Conservation (phyloP, 2,329 filamentous ascomycete genomes). For the Arthroderma sp. region DNA sequence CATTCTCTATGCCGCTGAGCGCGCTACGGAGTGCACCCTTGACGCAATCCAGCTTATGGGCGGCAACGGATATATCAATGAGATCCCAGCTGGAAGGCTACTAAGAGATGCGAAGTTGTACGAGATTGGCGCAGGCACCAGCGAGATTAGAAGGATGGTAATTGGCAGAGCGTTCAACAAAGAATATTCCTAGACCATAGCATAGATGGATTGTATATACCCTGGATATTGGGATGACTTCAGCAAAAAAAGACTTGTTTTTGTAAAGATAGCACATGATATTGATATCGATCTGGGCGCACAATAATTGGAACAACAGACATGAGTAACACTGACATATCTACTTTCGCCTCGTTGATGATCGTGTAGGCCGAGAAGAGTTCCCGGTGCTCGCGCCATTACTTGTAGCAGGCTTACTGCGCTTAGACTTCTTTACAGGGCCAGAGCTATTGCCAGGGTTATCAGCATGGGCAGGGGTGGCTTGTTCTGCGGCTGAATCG, state of each 20-base stretch:
- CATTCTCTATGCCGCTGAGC: constrained; percentile 84
- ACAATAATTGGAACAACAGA: not conserved
- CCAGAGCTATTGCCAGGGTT: not conserved
- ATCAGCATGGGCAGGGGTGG: not conserved
- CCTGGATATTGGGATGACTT: constrained; percentile 1
- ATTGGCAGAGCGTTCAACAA: constrained; percentile 88
- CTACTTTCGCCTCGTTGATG: not conserved
- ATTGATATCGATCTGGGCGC: not conserved
- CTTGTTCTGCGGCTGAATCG: not conserved
- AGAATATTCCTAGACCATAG: constrained; percentile 41
- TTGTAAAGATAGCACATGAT: constrained; percentile 4
- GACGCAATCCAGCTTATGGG: constrained; percentile 60
- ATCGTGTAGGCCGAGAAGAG: not conserved
- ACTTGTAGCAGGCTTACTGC: not conserved
- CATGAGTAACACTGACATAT: not conserved
- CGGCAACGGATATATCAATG: constrained; percentile 92
- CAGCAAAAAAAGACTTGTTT: not conserved
- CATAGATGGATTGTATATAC: constrained; percentile 1
- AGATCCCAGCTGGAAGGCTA: constrained; percentile 79
- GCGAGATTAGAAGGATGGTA: constrained; percentile 85
- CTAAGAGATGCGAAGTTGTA: constrained; percentile 72
- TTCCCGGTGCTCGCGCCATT: not conserved
- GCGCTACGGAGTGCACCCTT: constrained; percentile 68
- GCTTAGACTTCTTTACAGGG: not conserved
- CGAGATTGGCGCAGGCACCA: constrained; percentile 93